These are phyloP conservation scores for Juncus inflexus DNA, from an alignment of 176 grass and related monocot genomes.

Conservation along the genomic window DNA sequence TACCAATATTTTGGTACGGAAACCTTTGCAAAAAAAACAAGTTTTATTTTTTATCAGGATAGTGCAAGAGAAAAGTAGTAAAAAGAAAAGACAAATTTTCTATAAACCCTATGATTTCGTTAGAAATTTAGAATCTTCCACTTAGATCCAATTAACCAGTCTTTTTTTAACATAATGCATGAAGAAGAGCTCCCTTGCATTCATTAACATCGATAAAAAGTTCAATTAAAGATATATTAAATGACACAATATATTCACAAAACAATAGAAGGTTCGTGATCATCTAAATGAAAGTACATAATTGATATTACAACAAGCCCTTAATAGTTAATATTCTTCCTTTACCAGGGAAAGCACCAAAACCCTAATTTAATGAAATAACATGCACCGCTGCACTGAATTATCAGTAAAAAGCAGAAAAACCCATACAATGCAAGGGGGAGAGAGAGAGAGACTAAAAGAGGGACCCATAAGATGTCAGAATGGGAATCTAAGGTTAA, in stretches of 20 bases:
- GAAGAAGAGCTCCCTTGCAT: too few species aligned
- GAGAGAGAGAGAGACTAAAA: constrained; percentile 4
- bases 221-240: constrained; percentile 2
- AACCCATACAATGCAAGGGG: constrained; percentile 15
- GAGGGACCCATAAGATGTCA: constrained; percentile 15
- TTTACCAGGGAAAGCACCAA: background rate
- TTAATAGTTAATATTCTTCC: background rate
- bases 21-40: background rate
- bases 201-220: background rate
- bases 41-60: background rate
- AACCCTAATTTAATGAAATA: too few species aligned
- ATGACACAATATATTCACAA: background rate
- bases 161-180: too few species aligned
- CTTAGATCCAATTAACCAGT: too few species aligned
- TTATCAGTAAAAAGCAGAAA: constrained; percentile 6
- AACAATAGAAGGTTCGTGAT: too few species aligned
- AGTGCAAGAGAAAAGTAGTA: background rate
- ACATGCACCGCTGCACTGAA: background rate
- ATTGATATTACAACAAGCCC: too few species aligned
- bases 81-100: background rate
- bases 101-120: constrained; percentile 4
- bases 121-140: background rate
- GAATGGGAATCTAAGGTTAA: constrained; percentile 25
- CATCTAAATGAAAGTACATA: too few species aligned
- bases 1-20: background rate